phyloP scores from a whole-genome alignment of 2,329 filamentous ascomycete genomes.

The Pseudogymnoascus sp. region DNA sequence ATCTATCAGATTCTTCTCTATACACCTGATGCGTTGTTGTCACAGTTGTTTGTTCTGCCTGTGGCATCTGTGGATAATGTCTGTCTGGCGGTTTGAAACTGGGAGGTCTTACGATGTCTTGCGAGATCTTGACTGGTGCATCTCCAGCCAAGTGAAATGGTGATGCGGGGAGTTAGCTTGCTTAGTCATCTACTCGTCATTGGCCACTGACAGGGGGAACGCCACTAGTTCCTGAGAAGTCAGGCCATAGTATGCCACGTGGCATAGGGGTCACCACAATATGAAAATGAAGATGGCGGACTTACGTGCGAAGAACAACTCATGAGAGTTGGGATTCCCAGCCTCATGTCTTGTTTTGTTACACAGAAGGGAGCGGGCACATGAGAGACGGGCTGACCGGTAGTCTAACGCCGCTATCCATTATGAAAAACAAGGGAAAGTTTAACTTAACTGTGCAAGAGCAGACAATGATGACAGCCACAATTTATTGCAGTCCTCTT shows the following conservation, averaged over 20 bases:
- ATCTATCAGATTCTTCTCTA: not conserved
- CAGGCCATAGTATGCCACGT: not conserved
- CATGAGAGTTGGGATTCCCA: not conserved
- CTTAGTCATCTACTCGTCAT: constrained; percentile 1
- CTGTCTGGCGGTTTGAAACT: not conserved
- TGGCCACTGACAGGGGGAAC: not conserved
- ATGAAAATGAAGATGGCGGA: not conserved
- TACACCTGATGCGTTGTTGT: not conserved
- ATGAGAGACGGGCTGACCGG: not conserved
- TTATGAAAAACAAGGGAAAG: not conserved
- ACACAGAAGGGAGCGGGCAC: not conserved
- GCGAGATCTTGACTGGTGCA: not conserved
- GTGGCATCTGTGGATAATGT: not conserved
- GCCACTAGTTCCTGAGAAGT: not conserved
- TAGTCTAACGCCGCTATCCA: not conserved
- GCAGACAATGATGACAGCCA: not conserved
- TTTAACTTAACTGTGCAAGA: not conserved
- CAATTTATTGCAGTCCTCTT: not conserved
- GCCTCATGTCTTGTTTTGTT: not conserved
- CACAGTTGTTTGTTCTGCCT: not conserved
- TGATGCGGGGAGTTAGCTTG: not conserved
- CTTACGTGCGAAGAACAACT: not conserved
- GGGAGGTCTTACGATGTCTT: not conserved
- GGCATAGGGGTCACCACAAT: not conserved
- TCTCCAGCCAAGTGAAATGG: not conserved